Evolutionary conservation across 208 protist genomes (phyloP).

Genomic region (Strigomonas culicis): DNA sequence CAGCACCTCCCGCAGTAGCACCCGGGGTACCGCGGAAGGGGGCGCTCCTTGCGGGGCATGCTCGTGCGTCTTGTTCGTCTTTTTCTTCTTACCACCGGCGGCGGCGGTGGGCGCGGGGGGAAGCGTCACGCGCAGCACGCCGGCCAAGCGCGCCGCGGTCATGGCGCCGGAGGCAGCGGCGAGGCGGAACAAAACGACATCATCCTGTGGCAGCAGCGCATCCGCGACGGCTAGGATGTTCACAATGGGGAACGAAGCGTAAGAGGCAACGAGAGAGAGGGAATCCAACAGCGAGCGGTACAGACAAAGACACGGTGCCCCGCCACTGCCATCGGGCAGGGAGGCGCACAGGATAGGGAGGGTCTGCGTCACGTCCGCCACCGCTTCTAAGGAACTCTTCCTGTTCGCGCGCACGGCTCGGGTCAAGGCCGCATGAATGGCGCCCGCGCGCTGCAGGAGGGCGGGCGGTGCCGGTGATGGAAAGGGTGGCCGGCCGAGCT

Average conservation of each 20-base stretch:
- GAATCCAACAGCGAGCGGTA: constrained; percentile 36
- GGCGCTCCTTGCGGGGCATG: neutral
- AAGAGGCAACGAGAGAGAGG: constrained; percentile 23
- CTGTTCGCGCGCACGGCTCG: constrained; percentile 16
- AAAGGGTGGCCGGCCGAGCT: constrained; percentile 66
- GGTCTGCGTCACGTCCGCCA: constrained; percentile 47
- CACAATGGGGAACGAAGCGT: constrained; percentile 63
- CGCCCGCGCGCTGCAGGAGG: constrained; percentile 20
- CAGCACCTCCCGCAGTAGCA: constrained; percentile 38
- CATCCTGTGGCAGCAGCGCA: constrained; percentile 27
- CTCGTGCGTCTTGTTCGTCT: constrained; percentile 13
- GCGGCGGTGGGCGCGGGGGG: neutral
- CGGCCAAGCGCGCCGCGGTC: constrained; percentile 31
- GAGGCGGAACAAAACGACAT: constrained; percentile 45
- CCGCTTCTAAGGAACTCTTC: constrained; percentile 19
- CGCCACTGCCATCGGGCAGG: constrained; percentile 43
- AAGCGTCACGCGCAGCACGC: constrained; percentile 36
- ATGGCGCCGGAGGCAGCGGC: constrained; percentile 34
- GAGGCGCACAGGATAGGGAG: constrained; percentile 73
- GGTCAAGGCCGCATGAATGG: constrained; percentile 14
- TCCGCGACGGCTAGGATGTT: constrained; percentile 36
- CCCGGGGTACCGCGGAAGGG: constrained; percentile 11
- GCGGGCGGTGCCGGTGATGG: constrained; percentile 19
- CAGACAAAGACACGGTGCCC: constrained; percentile 37
- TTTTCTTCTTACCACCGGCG: neutral